phyloP scores from a whole-genome alignment of 2,329 filamentous ascomycete species.

The Cladosporium colombiae region DNA sequence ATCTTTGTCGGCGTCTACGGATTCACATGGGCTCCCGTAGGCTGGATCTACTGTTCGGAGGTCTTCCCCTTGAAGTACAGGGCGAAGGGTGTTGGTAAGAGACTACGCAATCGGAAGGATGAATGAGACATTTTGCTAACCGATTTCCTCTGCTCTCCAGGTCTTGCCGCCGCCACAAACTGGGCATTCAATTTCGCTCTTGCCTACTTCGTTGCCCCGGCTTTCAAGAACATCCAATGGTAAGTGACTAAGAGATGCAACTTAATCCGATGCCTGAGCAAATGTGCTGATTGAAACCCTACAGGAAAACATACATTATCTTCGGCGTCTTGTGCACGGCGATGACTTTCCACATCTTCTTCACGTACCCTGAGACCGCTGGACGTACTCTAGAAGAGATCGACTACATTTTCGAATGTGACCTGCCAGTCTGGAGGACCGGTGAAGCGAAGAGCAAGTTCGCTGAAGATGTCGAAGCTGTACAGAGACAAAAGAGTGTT shows the following conservation, averaged over 20 bases:
- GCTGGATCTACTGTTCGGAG: slow-evolving; percentile 66
- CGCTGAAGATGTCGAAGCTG: slow-evolving; percentile 75
- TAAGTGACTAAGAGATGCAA: no score
- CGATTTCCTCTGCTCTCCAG: slow-evolving; percentile 28
- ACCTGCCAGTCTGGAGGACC: slow-evolving; percentile 40
- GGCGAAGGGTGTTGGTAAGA: slow-evolving; percentile 56
- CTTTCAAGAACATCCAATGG: slow-evolving; percentile 57
- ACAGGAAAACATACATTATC: slow-evolving; percentile 65
- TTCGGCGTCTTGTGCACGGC: slow-evolving; percentile 71
- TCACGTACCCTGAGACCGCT: slow-evolving; percentile 68
- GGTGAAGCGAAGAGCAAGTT: slow-evolving; percentile 55
- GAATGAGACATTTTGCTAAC: neutral
- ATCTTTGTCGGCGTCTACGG: slow-evolving; percentile 73
- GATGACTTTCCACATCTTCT: slow-evolving; percentile 68
- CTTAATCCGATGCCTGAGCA: no score
- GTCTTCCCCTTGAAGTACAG: slow-evolving; percentile 60
- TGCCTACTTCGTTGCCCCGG: slow-evolving; percentile 58
- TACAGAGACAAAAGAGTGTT: slow-evolving; percentile 37
- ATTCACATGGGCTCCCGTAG: slow-evolving; percentile 64
- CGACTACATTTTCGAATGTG: slow-evolving; percentile 68
- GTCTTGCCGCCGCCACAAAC: slow-evolving; percentile 61
- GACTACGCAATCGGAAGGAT: neutral
- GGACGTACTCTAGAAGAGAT: slow-evolving; percentile 75
- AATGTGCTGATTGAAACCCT: no score
- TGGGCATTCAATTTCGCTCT: slow-evolving; percentile 63